phyloP scores from a whole-genome alignment of 352 stramenopile genomes.

The Globisporangium canariense region DNA sequence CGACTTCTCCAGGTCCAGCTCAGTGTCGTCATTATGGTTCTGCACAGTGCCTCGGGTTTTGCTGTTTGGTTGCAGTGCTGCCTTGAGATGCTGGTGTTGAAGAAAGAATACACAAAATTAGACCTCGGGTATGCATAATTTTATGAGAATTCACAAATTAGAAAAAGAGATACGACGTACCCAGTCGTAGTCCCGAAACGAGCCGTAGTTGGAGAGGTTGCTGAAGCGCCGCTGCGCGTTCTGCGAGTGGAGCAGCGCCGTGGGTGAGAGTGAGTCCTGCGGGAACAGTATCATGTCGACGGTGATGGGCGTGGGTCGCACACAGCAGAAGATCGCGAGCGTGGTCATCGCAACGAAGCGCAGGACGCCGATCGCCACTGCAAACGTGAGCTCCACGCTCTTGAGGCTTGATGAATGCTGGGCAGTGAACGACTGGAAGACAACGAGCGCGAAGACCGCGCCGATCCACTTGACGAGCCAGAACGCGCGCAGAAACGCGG shows the following conservation, averaged over 20 bases:
- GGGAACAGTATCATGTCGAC: conserved; percentile 46
- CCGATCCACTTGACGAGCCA: conserved; percentile 62
- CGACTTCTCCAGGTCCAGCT: conserved; percentile 7
- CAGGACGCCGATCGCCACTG: conserved; percentile 29
- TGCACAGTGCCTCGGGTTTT: not conserved
- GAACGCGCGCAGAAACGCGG: conserved; percentile 48
- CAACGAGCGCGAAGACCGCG: conserved; percentile 40
- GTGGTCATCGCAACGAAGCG: conserved; percentile 40
- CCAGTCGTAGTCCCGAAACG: conserved; percentile 43
- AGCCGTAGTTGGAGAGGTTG: conserved; percentile 49
- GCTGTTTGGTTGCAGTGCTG: not conserved
- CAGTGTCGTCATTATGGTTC: not conserved
- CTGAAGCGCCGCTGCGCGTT: conserved; percentile 28
- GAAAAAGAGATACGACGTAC: conserved; percentile 6
- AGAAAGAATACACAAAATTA: not conserved
- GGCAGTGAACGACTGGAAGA: conserved; percentile 23
- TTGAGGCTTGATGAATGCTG: conserved; percentile 4
- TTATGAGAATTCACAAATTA: not conserved
- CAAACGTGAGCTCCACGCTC: conserved; percentile 6
- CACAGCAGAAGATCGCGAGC: conserved; percentile 50
- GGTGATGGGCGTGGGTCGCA: conserved; percentile 45
- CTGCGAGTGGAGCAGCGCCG: conserved; percentile 50
- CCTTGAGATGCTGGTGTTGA: conserved; percentile 1
- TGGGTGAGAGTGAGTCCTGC: conserved; percentile 45
- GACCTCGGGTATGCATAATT: not conserved